Evolutionary conservation across 177 flowering plant species (phyloP), one percentile per base, ranked within the genome.

Genomic region (Vitis hybrid): DNA sequence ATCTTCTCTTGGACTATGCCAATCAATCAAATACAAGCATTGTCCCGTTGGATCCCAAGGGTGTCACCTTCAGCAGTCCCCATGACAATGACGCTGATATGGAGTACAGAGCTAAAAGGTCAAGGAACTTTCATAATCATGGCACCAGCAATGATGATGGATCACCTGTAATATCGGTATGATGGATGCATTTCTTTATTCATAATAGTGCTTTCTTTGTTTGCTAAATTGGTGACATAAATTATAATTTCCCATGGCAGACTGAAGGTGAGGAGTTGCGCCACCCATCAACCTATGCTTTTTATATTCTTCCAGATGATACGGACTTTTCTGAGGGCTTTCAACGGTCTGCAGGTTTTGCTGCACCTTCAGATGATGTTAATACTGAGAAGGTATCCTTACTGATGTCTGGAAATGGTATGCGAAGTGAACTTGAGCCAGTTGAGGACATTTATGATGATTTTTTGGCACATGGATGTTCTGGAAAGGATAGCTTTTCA

Each of bases 171-270:
- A 61, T 67, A 51, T 63, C 19, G 2, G 69, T 15, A 54, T 38
- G 24, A 62, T 28, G 22, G 7, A 14, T 10, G 54, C 31, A 9
- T 15, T 18, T 58, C 24, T 68, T 59, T 68, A 2, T 12, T 12
- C 58, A 9, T 59, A 11, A 57, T 8, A 9, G 9, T 71, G 31
- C 38, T 28, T 65, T 3, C 52, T n/a, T 66, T 50, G 47, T 55
- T 52, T 9, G 67, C n/a, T 52, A 8, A 61, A 66, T n/a, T 38
- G 47, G 9, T 38, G 47, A 38, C 58, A 65, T 61, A 8, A 56
- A 19, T 55, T 53, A 53, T 65, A 4, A 19, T 66, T 77, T 2
- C 22, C 18, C 58, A 64, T 78, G 70, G 70, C 85, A 79, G 79
- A 60, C 64, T 50, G 53, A 72, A 15, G 63, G 65, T 65, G 71